Base-by-base conservation (phyloP, 1,139 yeast genomes). In the Pichia terricola region DNA sequence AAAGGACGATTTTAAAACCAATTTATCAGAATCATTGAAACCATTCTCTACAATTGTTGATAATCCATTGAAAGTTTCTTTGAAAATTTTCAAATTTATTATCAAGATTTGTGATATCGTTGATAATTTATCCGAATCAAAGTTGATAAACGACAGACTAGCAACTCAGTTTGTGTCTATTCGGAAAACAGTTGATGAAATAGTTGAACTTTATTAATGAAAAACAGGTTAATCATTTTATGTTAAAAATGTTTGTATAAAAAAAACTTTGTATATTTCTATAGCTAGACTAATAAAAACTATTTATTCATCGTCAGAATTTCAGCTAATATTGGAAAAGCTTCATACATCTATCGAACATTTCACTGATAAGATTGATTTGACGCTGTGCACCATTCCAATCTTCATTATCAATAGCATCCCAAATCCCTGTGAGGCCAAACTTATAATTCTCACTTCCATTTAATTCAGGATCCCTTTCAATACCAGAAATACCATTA, bases 401-500 rank as follows among this genome's bases (percentile, higher is more conserved):
- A 51, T 79, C 75, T 3, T 68, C 65, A 7, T 55, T 57, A 43
- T 66, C 68, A 38, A 83, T 59, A 3, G 77, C 77, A 56, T 87
- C 94, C 50, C 94, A 71, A 3, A 87, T 68, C 4, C 74, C 73
- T 0, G 97, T 96, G 56, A 84, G 79, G 45, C 26, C 31, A n/a
- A 38, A 34, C 28, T 72, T 69, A 50, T 66, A 72, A 26, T 54
- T 51, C 6, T 57, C 56, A 25, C 40, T 36, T 16, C 46, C 45
- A 3, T 48, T 51, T 4, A 39, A 9, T 22, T 69, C 69, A 0
- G 85, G 87, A 60, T 72, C 67, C 43, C 70, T 60, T 41, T 86
- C 79, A 5, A 85, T 81, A 0, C 96, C 96, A 60, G 79, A 78
- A 8, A 89, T 56, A 1, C 70, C 60, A 57, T 87, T 88, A 56